phyloP scores from a whole-genome alignment of 306 rosid genomes.

The Sesbania bispinosa region DNA sequence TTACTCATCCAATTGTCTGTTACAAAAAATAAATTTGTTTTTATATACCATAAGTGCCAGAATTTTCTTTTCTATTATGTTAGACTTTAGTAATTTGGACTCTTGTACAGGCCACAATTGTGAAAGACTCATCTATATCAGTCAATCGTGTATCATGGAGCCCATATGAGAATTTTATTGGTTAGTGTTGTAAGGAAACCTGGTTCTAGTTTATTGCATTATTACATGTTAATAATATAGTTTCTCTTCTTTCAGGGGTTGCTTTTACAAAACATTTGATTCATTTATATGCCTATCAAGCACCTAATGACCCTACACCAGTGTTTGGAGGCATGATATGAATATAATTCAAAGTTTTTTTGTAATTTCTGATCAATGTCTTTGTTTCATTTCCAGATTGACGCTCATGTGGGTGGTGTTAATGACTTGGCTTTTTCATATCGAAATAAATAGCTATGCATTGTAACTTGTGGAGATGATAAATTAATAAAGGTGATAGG shows the following conservation, averaged over 20 bases:
- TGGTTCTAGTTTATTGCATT: not conserved
- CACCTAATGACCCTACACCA: conserved; percentile 42
- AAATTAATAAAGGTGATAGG: conserved; percentile 60
- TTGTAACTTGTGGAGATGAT: conserved; percentile 82
- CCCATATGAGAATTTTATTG: conserved; percentile 60
- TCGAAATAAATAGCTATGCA: conserved; percentile 45
- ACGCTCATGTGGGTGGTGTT: conserved; percentile 72
- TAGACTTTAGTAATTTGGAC: not conserved
- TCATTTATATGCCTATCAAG: conserved; percentile 56
- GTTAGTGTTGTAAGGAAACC: conserved; percentile 37
- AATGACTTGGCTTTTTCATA: conserved; percentile 72
- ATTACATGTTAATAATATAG: not conserved
- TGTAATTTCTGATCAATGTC: not conserved
- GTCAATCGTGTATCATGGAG: conserved; percentile 75
- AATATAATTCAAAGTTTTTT: not conserved
- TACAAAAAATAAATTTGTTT: conserved; percentile 1
- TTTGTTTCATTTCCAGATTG: conserved; percentile 39
- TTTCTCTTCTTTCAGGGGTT: conserved; percentile 50
- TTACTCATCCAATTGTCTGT: not conserved
- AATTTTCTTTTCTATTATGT: not conserved
- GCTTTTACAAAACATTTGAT: conserved; percentile 73
- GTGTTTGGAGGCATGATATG: conserved; percentile 46
- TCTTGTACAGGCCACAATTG: conserved; percentile 42
- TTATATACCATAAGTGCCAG: not conserved
- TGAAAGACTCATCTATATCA: conserved; percentile 45